phyloP scores from a whole-genome alignment of 106 monocot genomes.

The Dioscorea dumetorum region DNA sequence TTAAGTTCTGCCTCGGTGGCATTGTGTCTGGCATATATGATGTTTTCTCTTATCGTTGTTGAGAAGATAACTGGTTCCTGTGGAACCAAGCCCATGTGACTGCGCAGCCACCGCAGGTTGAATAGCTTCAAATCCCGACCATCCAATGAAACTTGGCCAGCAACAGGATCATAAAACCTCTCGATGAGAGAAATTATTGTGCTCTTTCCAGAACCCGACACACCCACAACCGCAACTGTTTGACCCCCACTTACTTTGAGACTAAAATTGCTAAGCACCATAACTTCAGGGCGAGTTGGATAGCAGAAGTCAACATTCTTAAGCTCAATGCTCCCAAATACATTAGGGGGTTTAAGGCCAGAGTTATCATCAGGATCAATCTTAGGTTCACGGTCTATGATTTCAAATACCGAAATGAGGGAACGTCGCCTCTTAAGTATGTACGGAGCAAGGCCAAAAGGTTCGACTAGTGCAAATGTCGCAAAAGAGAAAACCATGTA shows the following conservation, averaged over 20 bases:
- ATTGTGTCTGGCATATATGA: slow-evolving; percentile 96
- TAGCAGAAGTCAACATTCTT: slow-evolving; percentile 86
- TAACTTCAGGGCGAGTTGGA: slow-evolving; percentile 68
- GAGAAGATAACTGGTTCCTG: slow-evolving; percentile 98
- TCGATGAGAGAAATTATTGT: slow-evolving; percentile 93
- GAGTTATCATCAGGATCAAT: slow-evolving; percentile 91
- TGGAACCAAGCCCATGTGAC: slow-evolving; percentile 91
- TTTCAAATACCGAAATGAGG: slow-evolving; percentile 88
- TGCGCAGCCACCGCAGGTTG: slow-evolving; percentile 88
- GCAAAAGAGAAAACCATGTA: slow-evolving; percentile 97
- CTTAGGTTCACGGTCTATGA: slow-evolving; percentile 80
- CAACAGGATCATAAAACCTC: slow-evolving; percentile 88
- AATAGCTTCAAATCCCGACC: slow-evolving; percentile 85
- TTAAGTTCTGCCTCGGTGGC: slow-evolving; percentile 93
- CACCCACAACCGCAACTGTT: slow-evolving; percentile 93
- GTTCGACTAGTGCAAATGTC: slow-evolving; percentile 95
- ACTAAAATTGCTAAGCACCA: slow-evolving; percentile 88
- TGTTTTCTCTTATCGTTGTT: slow-evolving; percentile 95
- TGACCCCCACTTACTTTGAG: slow-evolving; percentile 89
- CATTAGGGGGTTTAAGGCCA: slow-evolving; percentile 86
- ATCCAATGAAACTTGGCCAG: slow-evolving; percentile 81
- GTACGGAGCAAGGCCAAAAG: slow-evolving; percentile 95
- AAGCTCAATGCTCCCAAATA: slow-evolving; percentile 89
- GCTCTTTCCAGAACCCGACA: slow-evolving; percentile 98
- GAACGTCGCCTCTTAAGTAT: slow-evolving; percentile 82